Base-by-base conservation (phyloP, 805 yeast species). In the Dipodascopsis uninucleata region DNA sequence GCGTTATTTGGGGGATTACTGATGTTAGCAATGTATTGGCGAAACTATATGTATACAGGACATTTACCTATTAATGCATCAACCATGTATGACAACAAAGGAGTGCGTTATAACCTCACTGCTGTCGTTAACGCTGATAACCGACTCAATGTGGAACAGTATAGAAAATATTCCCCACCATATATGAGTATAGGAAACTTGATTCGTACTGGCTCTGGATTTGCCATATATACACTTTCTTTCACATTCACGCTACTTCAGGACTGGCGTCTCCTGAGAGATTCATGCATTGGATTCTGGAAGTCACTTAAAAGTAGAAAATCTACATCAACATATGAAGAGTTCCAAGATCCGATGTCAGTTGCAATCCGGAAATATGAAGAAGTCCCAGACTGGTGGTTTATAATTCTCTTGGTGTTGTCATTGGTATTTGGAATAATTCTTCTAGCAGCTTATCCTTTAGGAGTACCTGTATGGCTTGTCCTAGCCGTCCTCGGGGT, bases 121-220 rank as follows among this genome's bases (percentile, higher is more conserved):
- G 66, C 67, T 39, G 75, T 82, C 42, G 64, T 81, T 28, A 66
- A 72, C 54, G 59, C 62, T 7, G 67, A 70, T 25, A 61, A 71
- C 45, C 57, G 65, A 7, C 71, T 81, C 48, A 69, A 75, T 56
- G 59, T 64, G 43, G 62, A 60, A 10, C 75, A 65, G 4, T 82
- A 80, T 62, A 57, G 72, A 50, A 60, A 61, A 4, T 82, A 82
- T 63, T 80, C 86, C 2, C 84, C 85, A 7, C 69, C 81, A 36
- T 82, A 72, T 59, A 66, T 80, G 43, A 56, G 72, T 29, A 70
- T 65, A 57, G 55, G 52, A 7, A 45, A 51, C 16, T 41, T 51
- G 6, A 75, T 80, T 9, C 60, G 70, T 16, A 79, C 78, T 56
- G 83, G 83, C 14, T 74, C 79, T 0, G 72, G 68, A 56, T 78